Base-by-base conservation (phyloP, 306 rosid species). In the Castanea crenata region DNA sequence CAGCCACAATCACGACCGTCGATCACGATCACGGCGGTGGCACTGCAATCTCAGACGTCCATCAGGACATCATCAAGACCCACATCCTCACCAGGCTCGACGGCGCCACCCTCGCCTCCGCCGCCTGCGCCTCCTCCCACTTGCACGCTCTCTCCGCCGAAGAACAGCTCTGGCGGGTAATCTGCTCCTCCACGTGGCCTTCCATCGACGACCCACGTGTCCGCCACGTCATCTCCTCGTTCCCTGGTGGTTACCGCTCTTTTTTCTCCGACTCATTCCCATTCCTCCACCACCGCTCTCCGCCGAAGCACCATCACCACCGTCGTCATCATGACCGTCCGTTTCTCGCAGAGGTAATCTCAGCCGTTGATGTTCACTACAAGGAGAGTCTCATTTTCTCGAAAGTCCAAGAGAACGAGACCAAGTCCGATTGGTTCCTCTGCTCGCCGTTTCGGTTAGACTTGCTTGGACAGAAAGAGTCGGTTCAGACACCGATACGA, bases 11-110 rank as follows among this genome's bases (percentile, higher is more conserved):
- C 1, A 7, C 86, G 1, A 15, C 29, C 25, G 78, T 13, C 31
- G 73, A 73, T 19, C 75, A 38, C 7, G 46, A 38, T 7, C 10
- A 35, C 8, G 57, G 63, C 71, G 41, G 79, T 8, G 54, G 27
- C 59, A 32, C 80, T 31, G 34, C 74, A 5, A 86, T 92, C 85
- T 63, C 89, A 73, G 54, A 87, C 78, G 15, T 95, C 65, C 94
- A 90, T 57, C 59, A 87, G 2, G 92, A 92, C 82, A 71, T 95
- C 81, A 81, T 95, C 54, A 88, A 69, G 72, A 59, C 89, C 32
- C 97, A 93, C 79, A 89, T 95, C 85, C 92, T 95, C 27, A 82
- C 70, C 67, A 90, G 92, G 1, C 96, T 95, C 56, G 98, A 95
- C 84, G 97, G 91, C 69, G 78, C 89, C 5, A 11, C 92, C 18